Evolutionary conservation across 768 basidiomycete genomes (phyloP), one percentile per base, ranked within the genome.

Genomic region (Hydnomerulius pinastri): DNA sequence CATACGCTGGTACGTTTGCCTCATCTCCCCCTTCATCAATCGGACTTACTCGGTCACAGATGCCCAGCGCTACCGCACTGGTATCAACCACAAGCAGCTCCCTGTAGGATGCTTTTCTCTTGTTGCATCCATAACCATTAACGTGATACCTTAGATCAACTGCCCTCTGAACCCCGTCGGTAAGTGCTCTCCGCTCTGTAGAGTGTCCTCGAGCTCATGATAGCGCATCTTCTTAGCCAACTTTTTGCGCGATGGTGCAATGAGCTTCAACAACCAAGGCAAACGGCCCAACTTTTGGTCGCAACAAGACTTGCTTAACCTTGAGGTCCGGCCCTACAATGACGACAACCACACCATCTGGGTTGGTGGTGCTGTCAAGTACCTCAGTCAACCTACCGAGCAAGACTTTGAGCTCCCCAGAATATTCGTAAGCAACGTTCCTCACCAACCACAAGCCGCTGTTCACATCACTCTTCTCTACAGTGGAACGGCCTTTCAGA

Each of bases 1-100:
- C 79, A 1, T 83, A 85, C 59, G 75, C 74, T 36, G 78, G 77
- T 71, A 56, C 53, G 65, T 44, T 37, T 29, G 7, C 33, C 29
- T 15, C 18, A 37, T 43, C 8, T 18, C 6, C 2, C 9, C 8
- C 42, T 36, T 12, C 37, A 4, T 18, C 32, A n/a, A 20, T 17
- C 6, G 20, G 8, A 21, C 36, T 36, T 20, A 29, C 38, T 29
- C 10, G 4, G 25, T 27, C 9, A 5, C 40, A 67, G 73, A 75
- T 55, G 68, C 73, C 2, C 71, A 72, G 12, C 66, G 74, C 8
- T 71, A 73, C 54, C 71, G 73, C 9, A 63, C 67, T 20, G 72
- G 74, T 25, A 53, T 69, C 15, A 75, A 74, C 59, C 44, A 67
- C 54, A 67, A 71, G 61, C 68, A 72, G 57, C 65, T 73, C 30